phyloP scores from a whole-genome alignment of 345 rosid species.

The Cardamine resedifolia region DNA sequence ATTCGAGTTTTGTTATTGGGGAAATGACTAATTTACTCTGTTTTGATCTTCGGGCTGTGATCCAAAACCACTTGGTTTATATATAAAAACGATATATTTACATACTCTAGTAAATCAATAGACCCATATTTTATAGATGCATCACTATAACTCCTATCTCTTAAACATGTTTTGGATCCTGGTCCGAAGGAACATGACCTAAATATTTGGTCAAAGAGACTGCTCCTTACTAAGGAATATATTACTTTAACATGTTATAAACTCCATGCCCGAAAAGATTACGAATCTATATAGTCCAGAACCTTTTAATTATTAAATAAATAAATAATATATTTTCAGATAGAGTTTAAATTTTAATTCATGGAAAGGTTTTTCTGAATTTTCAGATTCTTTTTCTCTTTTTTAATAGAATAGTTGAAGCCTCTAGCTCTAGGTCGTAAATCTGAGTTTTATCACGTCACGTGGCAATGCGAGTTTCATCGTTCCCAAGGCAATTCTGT shows the following conservation, averaged over 20 bases:
- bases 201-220: not conserved
- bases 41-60: not conserved
- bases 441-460: slow-evolving; percentile 15
- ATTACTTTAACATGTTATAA: too few species aligned
- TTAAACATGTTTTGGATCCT: not conserved
- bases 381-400: too few species aligned
- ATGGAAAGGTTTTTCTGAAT: too few species aligned
- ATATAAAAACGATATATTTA: not conserved
- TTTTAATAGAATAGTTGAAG: not conserved
- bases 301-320: not conserved
- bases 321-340: not conserved
- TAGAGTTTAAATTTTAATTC: not conserved
- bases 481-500: not conserved
- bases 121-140: not conserved
- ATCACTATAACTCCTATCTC: not conserved
- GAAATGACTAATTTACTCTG: not conserved
- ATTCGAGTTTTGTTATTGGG: not conserved
- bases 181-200: not conserved
- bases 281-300: not conserved
- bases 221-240: too few species aligned
- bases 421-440: not conserved
- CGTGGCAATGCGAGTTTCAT: slow-evolving; percentile 20
- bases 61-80: too few species aligned
- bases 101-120: not conserved
- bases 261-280: not conserved